phyloP scores from a whole-genome alignment of 441 rosid species.

The Arabidopsis hybrid region DNA sequence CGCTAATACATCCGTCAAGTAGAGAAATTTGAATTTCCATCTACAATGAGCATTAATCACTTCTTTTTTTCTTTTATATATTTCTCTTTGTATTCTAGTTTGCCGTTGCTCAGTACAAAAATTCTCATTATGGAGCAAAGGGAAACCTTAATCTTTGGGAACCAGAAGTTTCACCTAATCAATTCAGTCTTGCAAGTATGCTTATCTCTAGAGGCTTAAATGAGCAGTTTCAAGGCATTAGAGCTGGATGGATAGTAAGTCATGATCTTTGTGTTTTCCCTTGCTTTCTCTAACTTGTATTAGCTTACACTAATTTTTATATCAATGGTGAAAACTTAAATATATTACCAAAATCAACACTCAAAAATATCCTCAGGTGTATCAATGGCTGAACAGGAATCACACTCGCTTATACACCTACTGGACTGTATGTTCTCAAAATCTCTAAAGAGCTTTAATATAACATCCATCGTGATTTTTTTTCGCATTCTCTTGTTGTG shows the following conservation, averaged over 20 bases:
- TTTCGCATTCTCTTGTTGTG: not conserved
- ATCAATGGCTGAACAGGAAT: slow-evolving; percentile 21
- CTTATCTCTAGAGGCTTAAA: not conserved
- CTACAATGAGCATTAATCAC: too few relatives aligned
- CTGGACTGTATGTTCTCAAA: slow-evolving; percentile 41
- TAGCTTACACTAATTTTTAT: not conserved
- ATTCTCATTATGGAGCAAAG: too few relatives aligned
- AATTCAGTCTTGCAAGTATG: slow-evolving; percentile 4
- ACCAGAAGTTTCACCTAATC: too few relatives aligned
- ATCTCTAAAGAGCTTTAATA: not conserved
- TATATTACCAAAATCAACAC: not conserved
- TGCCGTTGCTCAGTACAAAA: too few relatives aligned
- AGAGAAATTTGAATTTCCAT: too few relatives aligned
- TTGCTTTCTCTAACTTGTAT: not conserved
- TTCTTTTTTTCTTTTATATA: too few relatives aligned
- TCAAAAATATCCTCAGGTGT: slow-evolving; percentile 20
- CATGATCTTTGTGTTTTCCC: not conserved
- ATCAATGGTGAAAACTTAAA: not conserved
- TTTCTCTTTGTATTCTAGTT: too few relatives aligned
- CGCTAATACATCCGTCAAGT: not conserved
- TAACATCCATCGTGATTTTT: not conserved
- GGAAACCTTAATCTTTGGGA: too few relatives aligned
- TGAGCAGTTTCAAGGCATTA: slow-evolving; percentile 18
- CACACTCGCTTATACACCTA: slow-evolving; percentile 22
- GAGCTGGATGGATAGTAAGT: slow-evolving; percentile 43